phyloP scores from a whole-genome alignment of 225 moss, liverwort and hornwort species.

The Bryoerythrophyllum caledonicum region DNA sequence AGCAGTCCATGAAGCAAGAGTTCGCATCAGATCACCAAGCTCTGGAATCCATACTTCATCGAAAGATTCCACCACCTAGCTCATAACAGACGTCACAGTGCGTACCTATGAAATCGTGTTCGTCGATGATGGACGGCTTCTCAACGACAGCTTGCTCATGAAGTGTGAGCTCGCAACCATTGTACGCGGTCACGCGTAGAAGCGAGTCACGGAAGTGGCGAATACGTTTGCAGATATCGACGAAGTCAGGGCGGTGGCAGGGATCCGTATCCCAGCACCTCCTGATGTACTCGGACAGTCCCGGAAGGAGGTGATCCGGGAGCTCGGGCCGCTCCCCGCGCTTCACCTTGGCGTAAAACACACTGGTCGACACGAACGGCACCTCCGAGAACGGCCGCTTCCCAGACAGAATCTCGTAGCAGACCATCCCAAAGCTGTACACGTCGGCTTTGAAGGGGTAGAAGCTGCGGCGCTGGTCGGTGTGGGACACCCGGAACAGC shows the following conservation, averaged over 20 bases:
- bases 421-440: constrained; percentile 56
- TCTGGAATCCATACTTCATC: too few species aligned
- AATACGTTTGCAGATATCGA: constrained; percentile 54
- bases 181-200: constrained; percentile 38
- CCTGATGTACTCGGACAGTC: constrained; percentile 35
- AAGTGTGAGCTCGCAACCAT: constrained; percentile 47
- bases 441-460: constrained; percentile 52
- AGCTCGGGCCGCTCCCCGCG: constrained; percentile 42
- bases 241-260: constrained; percentile 44
- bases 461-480: constrained; percentile 38
- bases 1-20: too few species aligned
- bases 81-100: background rate
- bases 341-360: constrained; percentile 42
- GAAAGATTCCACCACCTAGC: too few species aligned
- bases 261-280: constrained; percentile 57
- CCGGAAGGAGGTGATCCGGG: constrained; percentile 28
- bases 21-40: too few species aligned
- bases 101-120: constrained; percentile 45
- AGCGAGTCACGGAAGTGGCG: constrained; percentile 55
- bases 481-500: constrained; percentile 34
- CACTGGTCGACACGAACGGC: constrained; percentile 28
- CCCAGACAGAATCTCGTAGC: constrained; percentile 50
- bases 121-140: constrained; percentile 33
- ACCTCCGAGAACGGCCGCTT: constrained; percentile 38
- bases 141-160: constrained; percentile 9